Percentiles rank a stretch among this genome's conserved stretches.
Evolutionary conservation across 192 early-diverging fungal genomes (phyloP).

Genomic region (Dissophora ornata): DNA sequence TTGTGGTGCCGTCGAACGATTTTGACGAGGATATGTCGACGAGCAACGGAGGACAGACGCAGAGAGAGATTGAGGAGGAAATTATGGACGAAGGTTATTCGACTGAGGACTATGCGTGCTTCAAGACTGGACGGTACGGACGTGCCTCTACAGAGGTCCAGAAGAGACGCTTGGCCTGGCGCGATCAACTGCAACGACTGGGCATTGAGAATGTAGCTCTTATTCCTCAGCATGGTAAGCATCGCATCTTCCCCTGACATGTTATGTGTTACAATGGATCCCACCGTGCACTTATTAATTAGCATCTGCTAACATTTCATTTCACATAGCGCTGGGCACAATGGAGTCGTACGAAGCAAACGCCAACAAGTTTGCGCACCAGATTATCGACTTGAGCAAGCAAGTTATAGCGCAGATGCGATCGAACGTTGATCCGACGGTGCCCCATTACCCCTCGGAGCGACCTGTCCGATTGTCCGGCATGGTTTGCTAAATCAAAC

Average conservation of each 20-base stretch:
- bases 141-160: constrained; percentile 39
- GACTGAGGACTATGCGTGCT: constrained; percentile 50
- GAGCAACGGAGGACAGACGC: constrained; percentile 10
- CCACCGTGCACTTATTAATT: too few relatives aligned
- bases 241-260: not conserved
- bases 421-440: constrained; percentile 11
- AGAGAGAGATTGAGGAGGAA: constrained; percentile 26
- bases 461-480: constrained; percentile 19
- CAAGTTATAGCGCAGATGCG: constrained; percentile 21
- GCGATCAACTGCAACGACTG: constrained; percentile 43
- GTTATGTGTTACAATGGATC: too few relatives aligned
- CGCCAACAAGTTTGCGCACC: constrained; percentile 39
- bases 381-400: constrained; percentile 38
- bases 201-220: constrained; percentile 48
- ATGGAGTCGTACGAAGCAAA: constrained; percentile 45
- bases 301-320: not conserved
- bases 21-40: constrained; percentile 30
- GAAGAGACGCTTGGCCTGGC: constrained; percentile 40
- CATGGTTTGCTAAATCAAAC: constrained; percentile 22
- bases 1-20: constrained; percentile 49
- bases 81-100: constrained; percentile 51
- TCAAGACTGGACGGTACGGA: constrained; percentile 44
- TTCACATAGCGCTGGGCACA: constrained; percentile 27
- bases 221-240: constrained; percentile 48
- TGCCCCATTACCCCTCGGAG: constrained; percentile 36